Base-by-base conservation (phyloP, 495 filamentous ascomycete species). In the Aspergillus campestris region DNA sequence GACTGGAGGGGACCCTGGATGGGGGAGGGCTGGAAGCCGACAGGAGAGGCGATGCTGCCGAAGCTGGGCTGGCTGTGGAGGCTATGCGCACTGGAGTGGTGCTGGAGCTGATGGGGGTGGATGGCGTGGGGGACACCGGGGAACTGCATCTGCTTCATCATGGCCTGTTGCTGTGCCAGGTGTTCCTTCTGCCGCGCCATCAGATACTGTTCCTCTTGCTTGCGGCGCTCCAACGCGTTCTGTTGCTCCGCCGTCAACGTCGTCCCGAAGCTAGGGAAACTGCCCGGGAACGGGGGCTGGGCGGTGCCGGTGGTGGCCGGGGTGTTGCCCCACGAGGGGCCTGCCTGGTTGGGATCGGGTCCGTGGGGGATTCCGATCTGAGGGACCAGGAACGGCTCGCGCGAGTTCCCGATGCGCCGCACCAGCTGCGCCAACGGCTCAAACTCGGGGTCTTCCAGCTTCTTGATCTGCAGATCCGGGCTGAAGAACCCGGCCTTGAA, bases 401-500 rank as follows among this genome's bases (percentile, higher is more conserved):
- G 75, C 1, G 94, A 97, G 67, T 98, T 98, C 5, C 92, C 92
- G 55, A 98, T 98, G 34, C 90, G 86, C 29, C 92, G 78, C 49
- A 98, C 95, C 18, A 98, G 74, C 60, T 94, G 87, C 7, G 91
- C 92, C n/a, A 98, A 67, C 14, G 90, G 94, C 65, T 98, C 94
- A 48, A 95, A 98, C 34, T 98, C 90, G 0, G 72, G 66, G 52
- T 97, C 92, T 64, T 98, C 92, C 4, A 86, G 67, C 55, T 95
- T 94, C 69, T 91, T 95, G 42, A 98, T 91, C 38, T 90, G 81
- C 28, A 98, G 74, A 48, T 98, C 91, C 0, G 89, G 79, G 8
- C 88, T 92, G 67, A 98, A 98, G 71, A 96, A 98, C 36, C 89
- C 89, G 38, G 88, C 94, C 65, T 96, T 95, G 68, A 95, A 98